Evolutionary conservation across 306 rosid species (phyloP), one percentile per base, ranked within the genome.

Genomic region (Prunus armeniaca): DNA sequence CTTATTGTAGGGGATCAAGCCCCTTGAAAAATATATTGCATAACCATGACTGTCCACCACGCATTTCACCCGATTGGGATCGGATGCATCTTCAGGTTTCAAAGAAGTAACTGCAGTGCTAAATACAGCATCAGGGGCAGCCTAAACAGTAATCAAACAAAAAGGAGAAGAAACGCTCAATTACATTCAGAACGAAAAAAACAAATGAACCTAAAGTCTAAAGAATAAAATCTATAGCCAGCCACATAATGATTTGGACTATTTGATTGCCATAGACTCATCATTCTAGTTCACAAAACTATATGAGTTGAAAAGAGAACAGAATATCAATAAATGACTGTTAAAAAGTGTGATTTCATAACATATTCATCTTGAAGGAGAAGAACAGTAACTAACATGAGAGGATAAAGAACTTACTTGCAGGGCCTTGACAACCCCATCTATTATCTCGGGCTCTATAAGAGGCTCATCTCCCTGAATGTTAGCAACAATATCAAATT

Each of bases 391-490:
- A 38, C 43, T 38, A 38, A 7, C 43, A 38, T 38, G 43, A 7
- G 9, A 38, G 43, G 43, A 38, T 3, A 57, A 57, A 7, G 4
- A 22, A 25, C 12, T 38, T 76, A 87, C 95, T 88, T 89, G 97
- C 76, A 92, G 82, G 64, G 96, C 89, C 83, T 88, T 87, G 79
- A 92, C 96, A 38, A 92, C 72, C 49, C 97, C 96, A 54, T 92
- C 91, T 12, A 92, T 92, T 65, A 89, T 89, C 82, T 88, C 97
- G 11, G 96, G 97, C 73, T 92, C 96, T 67, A 89, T 66, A 55
- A 91, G 91, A 74, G 97, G 97, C 56, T 92, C 97, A 75, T 92
- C 97, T 34, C 96, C 97, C 71, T 92, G 97, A 81, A 92, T 92
- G 79, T 89, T 89, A 69, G 89, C 97, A 56, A 92, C 93, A 47